Conservation (phyloP, 306 rosid genomes). For the Neltuma alba region DNA sequence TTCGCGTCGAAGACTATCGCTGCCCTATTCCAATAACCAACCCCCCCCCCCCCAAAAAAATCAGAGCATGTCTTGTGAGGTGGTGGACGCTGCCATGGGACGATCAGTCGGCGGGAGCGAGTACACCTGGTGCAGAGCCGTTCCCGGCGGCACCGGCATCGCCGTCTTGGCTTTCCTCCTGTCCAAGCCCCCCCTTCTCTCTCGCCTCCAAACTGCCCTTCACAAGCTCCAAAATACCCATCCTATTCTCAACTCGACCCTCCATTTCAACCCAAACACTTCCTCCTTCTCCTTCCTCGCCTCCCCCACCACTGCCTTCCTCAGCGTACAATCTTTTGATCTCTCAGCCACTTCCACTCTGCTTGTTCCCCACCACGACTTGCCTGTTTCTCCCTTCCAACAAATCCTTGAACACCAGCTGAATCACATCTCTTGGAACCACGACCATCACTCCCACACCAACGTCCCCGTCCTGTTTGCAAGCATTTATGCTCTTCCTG, state of each 20-base stretch:
- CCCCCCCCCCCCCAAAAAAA: no score
- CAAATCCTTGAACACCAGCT: constrained; percentile 54
- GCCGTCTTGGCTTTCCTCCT: constrained; percentile 47
- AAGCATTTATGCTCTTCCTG: constrained; percentile 39
- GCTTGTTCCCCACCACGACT: background rate
- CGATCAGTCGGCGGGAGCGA: constrained; percentile 54
- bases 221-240: constrained; percentile 52
- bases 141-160: constrained; percentile 61
- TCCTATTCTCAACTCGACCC: constrained; percentile 61
- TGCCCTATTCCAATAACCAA: no score
- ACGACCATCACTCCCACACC: background rate
- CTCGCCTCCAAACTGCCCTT: constrained; percentile 47
- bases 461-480: constrained; percentile 40
- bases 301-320: constrained; percentile 38
- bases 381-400: constrained; percentile 48
- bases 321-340: constrained; percentile 32
- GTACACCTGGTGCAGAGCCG: constrained; percentile 55
- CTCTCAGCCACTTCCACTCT: constrained; percentile 25
- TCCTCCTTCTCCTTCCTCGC: constrained; percentile 41
- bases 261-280: constrained; percentile 28
- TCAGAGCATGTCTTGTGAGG: background rate
- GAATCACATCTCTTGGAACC: constrained; percentile 47
- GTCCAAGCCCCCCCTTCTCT: constrained; percentile 31
- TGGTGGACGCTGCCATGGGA: constrained; percentile 1
- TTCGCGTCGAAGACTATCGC: background rate